Evolutionary conservation across 2,329 filamentous ascomycete species (phyloP).

Genomic region (Penicillium sp.): DNA sequence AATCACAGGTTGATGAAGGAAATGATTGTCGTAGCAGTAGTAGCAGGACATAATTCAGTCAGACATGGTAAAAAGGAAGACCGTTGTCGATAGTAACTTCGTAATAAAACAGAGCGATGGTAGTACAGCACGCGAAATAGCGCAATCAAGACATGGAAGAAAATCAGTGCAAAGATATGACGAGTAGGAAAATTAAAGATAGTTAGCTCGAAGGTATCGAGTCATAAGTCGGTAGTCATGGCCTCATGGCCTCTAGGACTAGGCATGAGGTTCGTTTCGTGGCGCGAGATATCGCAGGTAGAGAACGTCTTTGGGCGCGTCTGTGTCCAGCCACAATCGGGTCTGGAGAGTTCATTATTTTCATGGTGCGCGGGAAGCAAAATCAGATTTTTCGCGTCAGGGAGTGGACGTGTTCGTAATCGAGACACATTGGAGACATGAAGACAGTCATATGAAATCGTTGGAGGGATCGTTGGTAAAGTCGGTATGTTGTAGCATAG

Average conservation of each 20-base stretch:
- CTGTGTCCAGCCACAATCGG: constrained; percentile 3
- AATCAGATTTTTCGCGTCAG: background rate
- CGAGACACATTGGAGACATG: constrained; percentile 10
- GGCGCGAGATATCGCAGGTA: background rate
- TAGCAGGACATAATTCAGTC: background rate
- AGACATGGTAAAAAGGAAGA: background rate
- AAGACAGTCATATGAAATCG: constrained; percentile 6
- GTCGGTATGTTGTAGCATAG: constrained; percentile 5
- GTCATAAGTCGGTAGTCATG: constrained; percentile 6
- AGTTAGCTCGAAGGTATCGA: constrained; percentile 8
- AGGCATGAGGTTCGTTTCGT: constrained; percentile 2
- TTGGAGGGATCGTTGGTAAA: constrained; percentile 11
- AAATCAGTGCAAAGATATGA: background rate
- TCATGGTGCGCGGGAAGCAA: constrained; percentile 7
- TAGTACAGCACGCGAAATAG: constrained; percentile 3
- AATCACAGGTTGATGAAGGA: background rate
- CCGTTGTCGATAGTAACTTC: background rate
- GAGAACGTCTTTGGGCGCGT: constrained; percentile 4
- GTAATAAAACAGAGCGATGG: background rate
- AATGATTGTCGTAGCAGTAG: background rate
- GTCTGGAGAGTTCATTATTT: constrained; percentile 10
- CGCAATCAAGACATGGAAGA: background rate
- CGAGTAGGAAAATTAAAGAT: constrained; percentile 7
- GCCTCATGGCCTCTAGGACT: constrained; percentile 1
- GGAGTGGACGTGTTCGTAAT: constrained; percentile 11